Base-by-base conservation (phyloP, 1,139 yeast genomes). In the Debaryomyces subglobosus region DNA sequence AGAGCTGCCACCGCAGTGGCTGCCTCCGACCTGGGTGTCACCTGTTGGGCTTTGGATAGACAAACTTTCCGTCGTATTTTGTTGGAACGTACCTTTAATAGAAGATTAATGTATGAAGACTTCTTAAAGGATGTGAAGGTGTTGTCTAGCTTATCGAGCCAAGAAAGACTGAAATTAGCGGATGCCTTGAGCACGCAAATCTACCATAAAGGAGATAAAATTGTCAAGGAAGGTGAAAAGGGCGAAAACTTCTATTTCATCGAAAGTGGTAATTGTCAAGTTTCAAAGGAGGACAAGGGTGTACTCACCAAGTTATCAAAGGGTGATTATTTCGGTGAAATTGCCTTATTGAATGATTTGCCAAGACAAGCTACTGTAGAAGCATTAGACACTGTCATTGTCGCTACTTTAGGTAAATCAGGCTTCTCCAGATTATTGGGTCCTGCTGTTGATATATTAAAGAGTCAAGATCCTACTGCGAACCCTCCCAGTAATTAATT, bases 301-400 rank as follows among this genome's bases (percentile, higher is more conserved):
- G 74, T 78, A 39, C 79, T 92, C 38, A 80, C 79, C 33, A 74
- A 74, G 20, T 76, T 89, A 54, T 69, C 79, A 43, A 86, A 88
- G 62, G 98, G 98, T 55, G 96, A 89, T 63, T 94, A 94, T 69
- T 94, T 94, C 68, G 99, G 99, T 56, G 99, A 94, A 71, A 84
- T 94, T 55, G 98, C 99, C 2, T 77, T 94, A 58, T 77, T 94
- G 58, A 89, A 92, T 60, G 97, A 94, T 62, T 76, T 86, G 53
- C 98, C 98, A 53, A 84, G 99, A 69, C 96, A 90, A 66, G 99
- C 99, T 30, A 88, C 97, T 4, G 95, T 94, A 37, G 83, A 80
- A 49, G 97, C 97, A 2, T 71, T 79, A 30, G 82, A 87, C 48
- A 78, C 79, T 45, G 85, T 94, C 24, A 88, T 89, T 60, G 96